Conservation (phyloP, 345 rosid genomes). For the Salix udensis region DNA sequence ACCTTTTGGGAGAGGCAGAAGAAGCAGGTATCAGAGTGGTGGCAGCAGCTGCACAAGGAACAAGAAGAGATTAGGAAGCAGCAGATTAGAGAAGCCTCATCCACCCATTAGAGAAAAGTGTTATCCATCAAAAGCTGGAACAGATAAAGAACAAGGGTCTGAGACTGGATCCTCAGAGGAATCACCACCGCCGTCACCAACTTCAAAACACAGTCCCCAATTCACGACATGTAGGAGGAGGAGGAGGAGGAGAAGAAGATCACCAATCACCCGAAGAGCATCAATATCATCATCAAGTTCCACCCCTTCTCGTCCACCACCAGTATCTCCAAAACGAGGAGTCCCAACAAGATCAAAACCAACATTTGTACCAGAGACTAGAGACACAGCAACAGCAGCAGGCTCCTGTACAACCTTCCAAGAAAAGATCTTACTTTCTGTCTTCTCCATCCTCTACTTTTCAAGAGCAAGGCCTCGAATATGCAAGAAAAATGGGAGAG, state of each 20-base stretch:
- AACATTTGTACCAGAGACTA: not conserved
- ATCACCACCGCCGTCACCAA: slow-evolving; percentile 24
- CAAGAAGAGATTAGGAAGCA: slow-evolving; percentile 31
- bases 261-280: not conserved
- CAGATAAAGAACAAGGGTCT: slow-evolving; percentile 33
- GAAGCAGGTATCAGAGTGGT: slow-evolving; percentile 36
- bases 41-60: slow-evolving; percentile 42
- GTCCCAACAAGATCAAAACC: slow-evolving; percentile 22
- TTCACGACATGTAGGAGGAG: slow-evolving; percentile 32
- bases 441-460: slow-evolving; percentile 28
- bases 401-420: slow-evolving; percentile 16
- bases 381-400: not conserved
- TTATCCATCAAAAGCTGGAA: slow-evolving; percentile 50
- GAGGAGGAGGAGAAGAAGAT: slow-evolving; percentile 7
- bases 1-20: slow-evolving; percentile 41
- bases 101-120: slow-evolving; percentile 18
- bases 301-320: slow-evolving; percentile 2
- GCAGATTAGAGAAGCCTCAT: not conserved
- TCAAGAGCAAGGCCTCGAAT: slow-evolving; percentile 36
- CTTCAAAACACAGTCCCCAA: not conserved
- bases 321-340: slow-evolving; percentile 16
- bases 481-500: slow-evolving; percentile 53
- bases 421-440: slow-evolving; percentile 26
- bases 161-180: slow-evolving; percentile 62
- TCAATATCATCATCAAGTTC: slow-evolving; percentile 2